Percentiles rank a stretch among this genome's conserved stretches.
phyloP scores from a whole-genome alignment of 345 rosid species.

The Leavenworthia alabamica region DNA sequence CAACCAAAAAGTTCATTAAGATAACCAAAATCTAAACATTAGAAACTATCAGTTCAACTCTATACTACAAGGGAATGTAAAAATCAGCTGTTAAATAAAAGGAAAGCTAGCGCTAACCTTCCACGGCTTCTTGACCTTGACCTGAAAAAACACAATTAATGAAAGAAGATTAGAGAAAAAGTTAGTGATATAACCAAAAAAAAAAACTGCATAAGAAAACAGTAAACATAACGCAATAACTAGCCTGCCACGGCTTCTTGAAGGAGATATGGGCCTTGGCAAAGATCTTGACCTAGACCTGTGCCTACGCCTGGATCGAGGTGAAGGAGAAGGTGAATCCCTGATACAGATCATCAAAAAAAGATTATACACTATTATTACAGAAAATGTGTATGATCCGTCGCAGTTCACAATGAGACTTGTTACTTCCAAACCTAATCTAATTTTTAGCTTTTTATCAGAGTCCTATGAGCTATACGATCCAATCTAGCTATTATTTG shows the following conservation, averaged over 20 bases:
- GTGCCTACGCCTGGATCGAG: constrained; percentile 48
- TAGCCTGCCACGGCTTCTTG: constrained; percentile 84
- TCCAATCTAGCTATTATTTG: not conserved
- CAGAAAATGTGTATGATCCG: not conserved
- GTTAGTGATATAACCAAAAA: not conserved
- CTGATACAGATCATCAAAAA: constrained; percentile 31
- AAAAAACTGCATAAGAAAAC: constrained; percentile 6
- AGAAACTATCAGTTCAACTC: not conserved
- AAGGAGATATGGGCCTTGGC: constrained; percentile 65
- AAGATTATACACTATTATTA: not conserved
- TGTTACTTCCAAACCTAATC: not conserved
- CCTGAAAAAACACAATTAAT: constrained; percentile 34
- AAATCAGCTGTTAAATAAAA: not conserved
- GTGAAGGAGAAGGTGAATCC: constrained; percentile 61
- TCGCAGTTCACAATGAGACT: not conserved
- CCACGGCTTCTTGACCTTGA: constrained; percentile 81
- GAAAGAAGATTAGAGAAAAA: not conserved
- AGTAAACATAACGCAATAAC: constrained; percentile 5
- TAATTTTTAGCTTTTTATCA: not conserved
- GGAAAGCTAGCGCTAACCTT: constrained; percentile 43
- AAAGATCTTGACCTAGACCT: constrained; percentile 57
- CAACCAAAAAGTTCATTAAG: constrained; percentile 5
- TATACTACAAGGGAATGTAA: not conserved
- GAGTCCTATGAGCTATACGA: not conserved
- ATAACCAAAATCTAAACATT: not conserved